Evolutionary conservation across 2,329 filamentous ascomycete genomes (phyloP).

Genomic region (Celoporthe dispersa): DNA sequence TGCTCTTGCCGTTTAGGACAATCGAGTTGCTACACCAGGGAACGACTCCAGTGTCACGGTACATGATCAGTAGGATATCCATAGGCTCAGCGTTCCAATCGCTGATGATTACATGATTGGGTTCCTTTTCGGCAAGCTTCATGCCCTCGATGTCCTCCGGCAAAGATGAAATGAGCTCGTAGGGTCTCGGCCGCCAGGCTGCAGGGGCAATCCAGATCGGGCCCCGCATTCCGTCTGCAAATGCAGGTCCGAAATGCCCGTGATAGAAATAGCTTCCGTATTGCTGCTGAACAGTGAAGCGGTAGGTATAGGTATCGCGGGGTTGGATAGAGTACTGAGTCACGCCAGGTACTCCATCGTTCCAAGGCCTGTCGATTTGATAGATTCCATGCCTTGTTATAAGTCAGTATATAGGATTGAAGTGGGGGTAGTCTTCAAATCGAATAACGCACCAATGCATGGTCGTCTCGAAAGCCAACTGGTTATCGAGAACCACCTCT

Average conservation of each 20-base stretch:
- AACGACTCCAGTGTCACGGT: conserved; percentile 29
- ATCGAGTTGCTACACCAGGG: conserved; percentile 31
- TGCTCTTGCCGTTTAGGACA: conserved; percentile 28
- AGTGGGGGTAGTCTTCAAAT: not conserved
- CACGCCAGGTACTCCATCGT: conserved; percentile 32
- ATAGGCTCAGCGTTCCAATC: conserved; percentile 31
- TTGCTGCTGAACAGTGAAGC: conserved; percentile 29
- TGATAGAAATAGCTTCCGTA: conserved; percentile 33
- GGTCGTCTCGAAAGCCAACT: conserved; percentile 29
- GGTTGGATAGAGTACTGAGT: conserved; percentile 31
- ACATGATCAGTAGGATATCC: conserved; percentile 31
- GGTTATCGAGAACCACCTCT: conserved; percentile 30
- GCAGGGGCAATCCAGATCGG: conserved; percentile 31
- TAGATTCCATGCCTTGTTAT: conserved; percentile 30
- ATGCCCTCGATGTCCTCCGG: conserved; percentile 23
- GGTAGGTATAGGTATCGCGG: conserved; percentile 30
- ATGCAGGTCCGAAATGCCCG: conserved; percentile 31
- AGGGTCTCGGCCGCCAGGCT: conserved; percentile 29
- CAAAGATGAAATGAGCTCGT: conserved; percentile 26
- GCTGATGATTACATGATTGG: conserved; percentile 29
- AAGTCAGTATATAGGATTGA: not conserved
- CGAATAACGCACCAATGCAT: conserved; percentile 28
- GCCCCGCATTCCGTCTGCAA: conserved; percentile 31
- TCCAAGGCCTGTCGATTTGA: conserved; percentile 31
- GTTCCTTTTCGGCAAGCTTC: conserved; percentile 27